Evolutionary conservation across 2,329 filamentous ascomycete species (phyloP).

Genomic region (Epichloe glyceriae): DNA sequence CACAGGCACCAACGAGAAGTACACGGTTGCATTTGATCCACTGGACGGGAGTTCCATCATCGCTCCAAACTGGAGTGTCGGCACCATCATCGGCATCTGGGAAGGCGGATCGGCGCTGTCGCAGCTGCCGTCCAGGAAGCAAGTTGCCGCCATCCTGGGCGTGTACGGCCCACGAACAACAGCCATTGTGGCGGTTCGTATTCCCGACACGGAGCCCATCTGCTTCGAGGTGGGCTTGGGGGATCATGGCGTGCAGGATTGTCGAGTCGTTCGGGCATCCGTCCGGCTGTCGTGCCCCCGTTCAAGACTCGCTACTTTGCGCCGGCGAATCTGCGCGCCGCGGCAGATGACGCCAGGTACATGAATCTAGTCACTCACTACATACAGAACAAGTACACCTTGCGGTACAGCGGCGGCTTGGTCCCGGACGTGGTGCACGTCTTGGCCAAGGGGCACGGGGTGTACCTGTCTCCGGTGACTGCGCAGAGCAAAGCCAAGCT

Average conservation of each 20-base stretch:
- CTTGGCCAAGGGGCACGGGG: constrained; percentile 46
- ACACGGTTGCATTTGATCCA: constrained; percentile 50
- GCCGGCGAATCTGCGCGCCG: constrained; percentile 46
- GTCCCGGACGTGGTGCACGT: constrained; percentile 49
- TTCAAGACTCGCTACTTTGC: constrained; percentile 46
- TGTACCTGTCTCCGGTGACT: constrained; percentile 47
- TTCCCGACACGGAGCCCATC: constrained; percentile 22
- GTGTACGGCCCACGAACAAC: constrained; percentile 43
- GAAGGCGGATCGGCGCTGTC: constrained; percentile 32
- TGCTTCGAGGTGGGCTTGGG: constrained; percentile 41
- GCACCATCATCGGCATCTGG: constrained; percentile 49
- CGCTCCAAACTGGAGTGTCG: constrained; percentile 43
- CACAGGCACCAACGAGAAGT: constrained; percentile 13
- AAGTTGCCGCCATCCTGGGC: constrained; percentile 38
- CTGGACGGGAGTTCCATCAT: constrained; percentile 51
- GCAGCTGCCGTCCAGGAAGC: constrained; percentile 24
- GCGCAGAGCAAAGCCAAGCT: constrained; percentile 40
- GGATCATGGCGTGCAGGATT: no score
- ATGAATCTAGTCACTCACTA: constrained; percentile 34
- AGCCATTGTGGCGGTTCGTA: constrained; percentile 39
- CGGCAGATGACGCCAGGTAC: constrained; percentile 37
- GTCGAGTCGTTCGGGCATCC: no score
- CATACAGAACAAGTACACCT: constrained; percentile 40
- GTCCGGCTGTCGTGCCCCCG: constrained; percentile 10
- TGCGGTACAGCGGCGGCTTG: constrained; percentile 47